These are phyloP conservation scores for Russula compacta DNA, from an alignment of 768 basidiomycete genomes.

Conservation along the genomic window DNA sequence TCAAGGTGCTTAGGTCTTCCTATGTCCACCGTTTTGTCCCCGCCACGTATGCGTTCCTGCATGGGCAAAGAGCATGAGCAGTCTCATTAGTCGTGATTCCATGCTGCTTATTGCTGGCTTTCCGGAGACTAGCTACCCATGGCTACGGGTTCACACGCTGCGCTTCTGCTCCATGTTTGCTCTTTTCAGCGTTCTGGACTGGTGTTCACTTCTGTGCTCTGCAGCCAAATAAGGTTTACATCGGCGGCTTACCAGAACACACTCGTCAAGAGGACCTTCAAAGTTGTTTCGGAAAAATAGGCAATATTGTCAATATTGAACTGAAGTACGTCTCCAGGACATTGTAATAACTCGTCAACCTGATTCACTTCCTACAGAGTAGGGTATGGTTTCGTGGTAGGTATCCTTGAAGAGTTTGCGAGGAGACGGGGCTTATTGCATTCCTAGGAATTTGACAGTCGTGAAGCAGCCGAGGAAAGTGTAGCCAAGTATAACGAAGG, in stretches of 20 bases:
- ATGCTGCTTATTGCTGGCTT: slow-evolving; percentile 19
- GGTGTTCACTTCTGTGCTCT: slow-evolving; percentile 55
- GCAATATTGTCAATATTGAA: slow-evolving; percentile 65
- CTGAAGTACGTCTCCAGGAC: slow-evolving; percentile 53
- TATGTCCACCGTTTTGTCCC: slow-evolving; percentile 24
- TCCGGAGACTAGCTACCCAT: slow-evolving; percentile 26
- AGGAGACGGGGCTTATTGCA: neutral
- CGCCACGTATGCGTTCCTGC: slow-evolving; percentile 24
- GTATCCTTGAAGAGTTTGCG: slow-evolving; percentile 24
- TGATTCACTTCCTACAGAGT: slow-evolving; percentile 38
- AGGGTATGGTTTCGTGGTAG: slow-evolving; percentile 86
- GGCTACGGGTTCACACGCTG: slow-evolving; percentile 30
- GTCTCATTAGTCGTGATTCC: slow-evolving; percentile 21
- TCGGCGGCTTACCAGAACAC: slow-evolving; percentile 82
- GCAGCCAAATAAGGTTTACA: slow-evolving; percentile 91
- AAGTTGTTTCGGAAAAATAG: slow-evolving; percentile 82
- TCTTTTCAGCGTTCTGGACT: slow-evolving; percentile 39
- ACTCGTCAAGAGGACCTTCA: slow-evolving; percentile 79
- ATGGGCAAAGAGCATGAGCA: slow-evolving; percentile 17
- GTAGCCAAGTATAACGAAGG: slow-evolving; percentile 86
- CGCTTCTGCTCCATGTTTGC: slow-evolving; percentile 35
- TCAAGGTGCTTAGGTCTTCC: slow-evolving; percentile 82
- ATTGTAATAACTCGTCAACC: neutral
- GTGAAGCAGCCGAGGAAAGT: slow-evolving; percentile 77
- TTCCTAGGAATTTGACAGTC: slow-evolving; percentile 69